Conservation (phyloP, 768 basidiomycete species). For the Cubamyces sp. region DNA sequence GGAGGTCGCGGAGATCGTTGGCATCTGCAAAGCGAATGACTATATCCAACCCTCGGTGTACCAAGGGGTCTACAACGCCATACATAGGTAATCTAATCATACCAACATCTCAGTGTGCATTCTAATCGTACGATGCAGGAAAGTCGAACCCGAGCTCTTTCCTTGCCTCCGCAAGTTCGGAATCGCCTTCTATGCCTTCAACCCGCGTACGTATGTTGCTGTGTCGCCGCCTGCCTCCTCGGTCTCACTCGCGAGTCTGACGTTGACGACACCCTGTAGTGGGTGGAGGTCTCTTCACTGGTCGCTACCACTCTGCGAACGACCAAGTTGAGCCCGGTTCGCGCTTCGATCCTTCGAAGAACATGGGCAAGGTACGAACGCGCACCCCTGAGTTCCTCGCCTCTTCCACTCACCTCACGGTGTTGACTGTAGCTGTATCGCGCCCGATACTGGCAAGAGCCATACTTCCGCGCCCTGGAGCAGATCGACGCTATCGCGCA, state of each 20-base stretch:
- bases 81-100: slow-evolving; percentile 33
- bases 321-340: slow-evolving; percentile 52
- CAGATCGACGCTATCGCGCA: slow-evolving; percentile 46
- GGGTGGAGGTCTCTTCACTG: slow-evolving; percentile 47
- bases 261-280: slow-evolving; percentile 25
- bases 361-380: slow-evolving; percentile 36
- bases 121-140: background rate
- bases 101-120: too few species aligned
- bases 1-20: slow-evolving; percentile 51
- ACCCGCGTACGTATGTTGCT: slow-evolving; percentile 38
- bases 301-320: slow-evolving; percentile 39
- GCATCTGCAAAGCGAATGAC: slow-evolving; percentile 45
- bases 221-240: too few species aligned
- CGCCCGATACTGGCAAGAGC: slow-evolving; percentile 54
- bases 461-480: slow-evolving; percentile 54
- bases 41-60: slow-evolving; percentile 54
- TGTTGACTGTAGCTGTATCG: slow-evolving; percentile 27
- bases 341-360: slow-evolving; percentile 58
- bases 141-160: slow-evolving; percentile 45
- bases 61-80: slow-evolving; percentile 51
- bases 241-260: too few species aligned
- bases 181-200: slow-evolving; percentile 46
- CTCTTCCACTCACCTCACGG: background rate
- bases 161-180: slow-evolving; percentile 47
- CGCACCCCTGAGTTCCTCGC: too few species aligned